These are phyloP conservation scores for Podila horticola DNA, from an alignment of 192 early-diverging fungal genomes.

Conservation along the genomic window DNA sequence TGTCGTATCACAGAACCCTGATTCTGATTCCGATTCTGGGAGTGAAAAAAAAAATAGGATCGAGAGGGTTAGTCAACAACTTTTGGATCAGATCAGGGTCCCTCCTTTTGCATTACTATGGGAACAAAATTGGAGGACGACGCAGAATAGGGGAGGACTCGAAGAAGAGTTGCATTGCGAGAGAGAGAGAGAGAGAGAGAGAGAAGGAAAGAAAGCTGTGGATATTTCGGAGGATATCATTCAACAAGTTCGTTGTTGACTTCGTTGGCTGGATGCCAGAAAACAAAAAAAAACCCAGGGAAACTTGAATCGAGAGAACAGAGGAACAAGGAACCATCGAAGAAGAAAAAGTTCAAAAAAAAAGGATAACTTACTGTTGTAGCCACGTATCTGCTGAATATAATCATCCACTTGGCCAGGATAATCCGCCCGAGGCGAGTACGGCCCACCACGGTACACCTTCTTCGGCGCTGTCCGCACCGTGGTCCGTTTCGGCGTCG, in stretches of 20 bases:
- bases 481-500: not conserved
- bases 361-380: not conserved
- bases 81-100: not conserved
- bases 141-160: too few relatives aligned
- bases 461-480: not conserved
- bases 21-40: not conserved
- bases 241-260: too few relatives aligned
- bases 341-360: not conserved
- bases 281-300: not conserved
- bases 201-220: too few relatives aligned
- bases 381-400: not conserved
- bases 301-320: not conserved
- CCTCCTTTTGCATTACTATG: not conserved
- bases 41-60: not conserved
- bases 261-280: too few relatives aligned
- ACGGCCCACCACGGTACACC: not conserved
- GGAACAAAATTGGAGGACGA: too few relatives aligned
- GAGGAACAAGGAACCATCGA: not conserved
- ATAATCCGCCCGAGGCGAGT: not conserved
- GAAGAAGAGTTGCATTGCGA: too few relatives aligned
- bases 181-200: too few relatives aligned
- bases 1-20: constrained; percentile 1
- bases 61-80: too few relatives aligned
- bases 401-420: not conserved
- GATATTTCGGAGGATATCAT: too few relatives aligned